Percentiles rank a stretch among this genome's conserved stretches.
Evolutionary conservation across 140 eudicot species (phyloP).

Genomic region (Oenanthe javanica): DNA sequence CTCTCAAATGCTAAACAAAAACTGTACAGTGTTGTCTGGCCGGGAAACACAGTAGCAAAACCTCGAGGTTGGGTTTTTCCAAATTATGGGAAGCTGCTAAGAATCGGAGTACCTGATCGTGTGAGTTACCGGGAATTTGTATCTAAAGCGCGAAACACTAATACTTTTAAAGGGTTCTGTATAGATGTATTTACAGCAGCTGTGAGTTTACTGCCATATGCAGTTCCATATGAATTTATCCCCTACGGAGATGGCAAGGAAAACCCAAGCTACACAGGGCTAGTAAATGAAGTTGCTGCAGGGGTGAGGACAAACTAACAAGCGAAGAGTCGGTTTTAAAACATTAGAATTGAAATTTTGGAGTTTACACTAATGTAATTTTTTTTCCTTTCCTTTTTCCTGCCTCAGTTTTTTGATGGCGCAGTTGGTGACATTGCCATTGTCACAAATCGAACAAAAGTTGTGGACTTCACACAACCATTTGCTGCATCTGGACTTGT

Average conservation of each 20-base stretch:
- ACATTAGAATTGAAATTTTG: not conserved
- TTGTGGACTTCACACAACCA: slow-evolving; percentile 32
- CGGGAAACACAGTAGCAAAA: slow-evolving; percentile 54
- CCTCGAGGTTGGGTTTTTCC: slow-evolving; percentile 99
- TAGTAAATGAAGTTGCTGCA: slow-evolving; percentile 48
- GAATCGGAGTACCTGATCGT: slow-evolving; percentile 78
- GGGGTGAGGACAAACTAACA: slow-evolving; percentile 54
- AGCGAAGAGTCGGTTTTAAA: not conserved
- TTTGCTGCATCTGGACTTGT: slow-evolving; percentile 19
- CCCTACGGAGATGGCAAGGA: slow-evolving; percentile 73
- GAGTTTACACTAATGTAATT: not conserved
- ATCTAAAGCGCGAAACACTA: slow-evolving; percentile 54
- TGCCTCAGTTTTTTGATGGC: slow-evolving; percentile 25
- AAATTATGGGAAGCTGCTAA: slow-evolving; percentile 63
- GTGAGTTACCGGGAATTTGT: slow-evolving; percentile 81
- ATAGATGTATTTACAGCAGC: slow-evolving; percentile 94
- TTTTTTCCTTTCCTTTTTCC: not conserved
- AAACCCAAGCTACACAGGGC: slow-evolving; percentile 71
- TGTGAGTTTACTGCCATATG: slow-evolving; percentile 73
- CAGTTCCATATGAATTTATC: slow-evolving; percentile 78
- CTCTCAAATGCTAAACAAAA: slow-evolving; percentile 40
- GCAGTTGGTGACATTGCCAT: slow-evolving; percentile 34
- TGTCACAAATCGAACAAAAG: slow-evolving; percentile 20
- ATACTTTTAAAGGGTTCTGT: slow-evolving; percentile 71
- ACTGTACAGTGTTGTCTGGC: slow-evolving; percentile 77